Evolutionary conservation across 331 rosid species (phyloP).

Genomic region (Acacia concinna): DNA sequence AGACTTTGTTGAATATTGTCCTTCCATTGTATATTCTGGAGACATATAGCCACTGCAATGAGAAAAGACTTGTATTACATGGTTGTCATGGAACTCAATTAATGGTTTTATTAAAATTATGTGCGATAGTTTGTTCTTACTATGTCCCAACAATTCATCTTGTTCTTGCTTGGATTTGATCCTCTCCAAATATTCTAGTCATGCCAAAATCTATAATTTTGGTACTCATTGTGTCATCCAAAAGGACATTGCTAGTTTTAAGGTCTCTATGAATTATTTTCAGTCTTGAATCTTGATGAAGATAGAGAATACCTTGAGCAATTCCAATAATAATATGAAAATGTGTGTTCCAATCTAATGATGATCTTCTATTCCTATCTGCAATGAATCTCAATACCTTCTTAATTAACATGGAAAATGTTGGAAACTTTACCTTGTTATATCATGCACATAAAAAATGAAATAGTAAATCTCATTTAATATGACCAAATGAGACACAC

Average conservation of each 20-base stretch:
- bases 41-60: neutral
- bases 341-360: slow-evolving; percentile 42
- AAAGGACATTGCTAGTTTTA: slow-evolving; percentile 55
- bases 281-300: neutral
- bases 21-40: slow-evolving; percentile 29
- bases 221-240: slow-evolving; percentile 45
- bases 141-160: slow-evolving; percentile 50
- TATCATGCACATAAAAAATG: neutral
- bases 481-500: too few relatives aligned
- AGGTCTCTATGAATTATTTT: slow-evolving; percentile 37
- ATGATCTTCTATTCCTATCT: slow-evolving; percentile 14
- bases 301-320: slow-evolving; percentile 16
- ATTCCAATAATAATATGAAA: slow-evolving; percentile 48
- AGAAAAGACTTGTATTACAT: neutral
- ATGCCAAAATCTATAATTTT: slow-evolving; percentile 58
- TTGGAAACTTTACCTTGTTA: neutral
- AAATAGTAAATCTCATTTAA: too few relatives aligned
- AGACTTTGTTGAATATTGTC: slow-evolving; percentile 34
- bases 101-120: neutral
- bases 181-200: slow-evolving; percentile 32
- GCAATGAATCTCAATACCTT: neutral
- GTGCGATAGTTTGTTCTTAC: slow-evolving; percentile 16
- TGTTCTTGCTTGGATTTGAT: slow-evolving; percentile 49
- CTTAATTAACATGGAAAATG: neutral
- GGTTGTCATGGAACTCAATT: neutral